Evolutionary conservation across 140 eudicot genomes (phyloP), one percentile per base, ranked within the genome.

Genomic region (Ambrosia hybrid): DNA sequence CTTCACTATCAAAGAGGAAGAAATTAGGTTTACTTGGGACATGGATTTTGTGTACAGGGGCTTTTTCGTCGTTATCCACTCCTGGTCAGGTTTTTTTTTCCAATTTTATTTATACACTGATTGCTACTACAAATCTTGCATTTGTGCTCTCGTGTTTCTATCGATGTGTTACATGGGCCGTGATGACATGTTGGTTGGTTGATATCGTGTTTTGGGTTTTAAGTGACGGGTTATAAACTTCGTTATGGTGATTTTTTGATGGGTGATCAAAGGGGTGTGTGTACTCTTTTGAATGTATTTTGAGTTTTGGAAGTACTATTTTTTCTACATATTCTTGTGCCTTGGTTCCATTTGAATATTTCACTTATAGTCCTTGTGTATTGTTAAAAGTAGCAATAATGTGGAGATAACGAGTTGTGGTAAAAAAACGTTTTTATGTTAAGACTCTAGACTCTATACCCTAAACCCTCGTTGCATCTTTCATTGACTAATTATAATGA

Each of bases 31-130:
- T 67, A 68, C 52, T 56, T 76, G 74, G 74, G 26, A 57, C 68
- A 14, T 30, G 74, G 80, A 67, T 67, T 78, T 72, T 77, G 82
- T 78, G 82, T 78, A 78, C 82, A 78, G 78, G 78, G 45, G 78
- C 49, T 10, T 71, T 78, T 71, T 63, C 62, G 43, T 57, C 69
- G 64, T 17, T 51, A 64, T 61, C 62, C 71, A 48, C 56, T 64
- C 49, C 51, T 76, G 75, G 66, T 51, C n/a, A 34, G 26, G 26
- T 58, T 68, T 10, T 76, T 12, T 60, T 53, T 15, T 38, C 10
- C 0, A 5, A n/a, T 57, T 66, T 56, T 65, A 30, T 45, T 48
- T 37, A 46, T 69, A 59, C 38, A 37, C 39, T 62, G 69, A 60
- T 49, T 57, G 78, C 46, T 17, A 65, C 45, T 53, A 15, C 16